Base-by-base conservation (phyloP, 495 filamentous ascomycete genomes). In the Halenospora varia region DNA sequence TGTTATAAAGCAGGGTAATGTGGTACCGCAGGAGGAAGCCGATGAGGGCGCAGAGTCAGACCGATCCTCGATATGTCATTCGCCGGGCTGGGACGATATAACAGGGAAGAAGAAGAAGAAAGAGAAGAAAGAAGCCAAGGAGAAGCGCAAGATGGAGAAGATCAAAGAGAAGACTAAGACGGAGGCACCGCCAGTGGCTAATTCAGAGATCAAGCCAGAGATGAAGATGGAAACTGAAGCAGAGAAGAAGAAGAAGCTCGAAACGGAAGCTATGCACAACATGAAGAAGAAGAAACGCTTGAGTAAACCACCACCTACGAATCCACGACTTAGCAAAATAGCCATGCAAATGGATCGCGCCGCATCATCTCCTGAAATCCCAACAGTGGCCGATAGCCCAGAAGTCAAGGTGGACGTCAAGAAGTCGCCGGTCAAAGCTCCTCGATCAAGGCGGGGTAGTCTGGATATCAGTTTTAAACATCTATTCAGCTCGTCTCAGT, bases 41-140 rank as follows among this genome's bases (percentile, higher is more conserved):
- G 51, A 56, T 0, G 35, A 42, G 20, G 50, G 48, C 10, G 2
- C n/a, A 9, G 56, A 54, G 4, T 78, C 77, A 9, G 76, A 76
- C 48, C 68, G 74, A 35, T 78, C 76, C 15, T 81, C 78, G 2
- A 81, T 82, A 46, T 82, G 79, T 53, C 78, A 80, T 49, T 82
- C 79, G 2, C 79, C 79, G 13, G 80, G 76, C 49, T 81, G 79
- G 79, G 79, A 79, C 49, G 71, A 74, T 46, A 73, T 77, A 56
- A 68, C 70, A 6, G 70, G 74, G 29, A 61, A 49, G 19, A 76
- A 74, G 64, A 77, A 77, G 57, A 77, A 72, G 51, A 73, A 79
- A 40, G 78, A 77, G 66, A 68, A 71, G 60, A 59, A 66, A n/a
- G 66, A 74, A 25, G 76, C 75, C 60, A 69, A 69, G 24, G 73